phyloP scores from a whole-genome alignment of 768 basidiomycete species.

The Serendipita sp. region DNA sequence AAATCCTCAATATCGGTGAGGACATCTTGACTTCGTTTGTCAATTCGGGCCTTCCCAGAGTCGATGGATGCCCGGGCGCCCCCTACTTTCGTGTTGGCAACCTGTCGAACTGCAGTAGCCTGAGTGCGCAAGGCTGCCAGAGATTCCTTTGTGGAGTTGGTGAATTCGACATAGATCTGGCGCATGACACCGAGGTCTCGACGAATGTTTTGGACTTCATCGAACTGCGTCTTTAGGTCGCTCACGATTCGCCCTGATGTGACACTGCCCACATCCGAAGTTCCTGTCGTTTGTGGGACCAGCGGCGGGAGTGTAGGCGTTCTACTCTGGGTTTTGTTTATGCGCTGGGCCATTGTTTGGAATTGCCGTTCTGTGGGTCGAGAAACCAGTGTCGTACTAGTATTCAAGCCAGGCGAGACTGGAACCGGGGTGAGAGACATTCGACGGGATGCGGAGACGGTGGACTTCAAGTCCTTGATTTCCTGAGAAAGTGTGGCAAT shows the following conservation, averaged over 20 bases:
- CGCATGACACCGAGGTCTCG: conserved; percentile 88
- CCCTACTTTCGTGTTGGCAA: conserved; percentile 67
- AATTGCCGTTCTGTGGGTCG: conserved; percentile 68
- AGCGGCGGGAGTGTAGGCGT: conserved; percentile 22
- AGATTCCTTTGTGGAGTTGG: conserved; percentile 79
- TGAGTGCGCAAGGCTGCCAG: conserved; percentile 64
- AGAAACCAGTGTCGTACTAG: conserved; percentile 41
- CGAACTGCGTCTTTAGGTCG: conserved; percentile 83
- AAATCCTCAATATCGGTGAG: conserved; percentile 88
- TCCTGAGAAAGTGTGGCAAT: conserved; percentile 75
- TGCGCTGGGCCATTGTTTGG: conserved; percentile 49
- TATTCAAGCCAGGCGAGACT: conserved; percentile 16
- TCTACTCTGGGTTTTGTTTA: conserved; percentile 4
- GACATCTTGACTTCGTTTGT: conserved; percentile 72
- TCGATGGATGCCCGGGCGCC: conserved; percentile 81
- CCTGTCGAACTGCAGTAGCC: conserved; percentile 74
- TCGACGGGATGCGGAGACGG: conserved; percentile 39
- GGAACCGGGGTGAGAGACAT: conserved; percentile 30
- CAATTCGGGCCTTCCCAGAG: conserved; percentile 83
- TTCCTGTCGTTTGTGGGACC: conserved; percentile 58
- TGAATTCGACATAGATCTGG: conserved; percentile 88
- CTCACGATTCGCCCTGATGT: conserved; percentile 57
- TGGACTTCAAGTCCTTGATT: conserved; percentile 69
- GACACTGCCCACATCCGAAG: conserved; percentile 47
- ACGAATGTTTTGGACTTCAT: conserved; percentile 86